Evolutionary conservation across 495 filamentous ascomycete species (phyloP), one percentile per base, ranked within the genome.

Genomic region (Hyaloscypha hepaticicola): DNA sequence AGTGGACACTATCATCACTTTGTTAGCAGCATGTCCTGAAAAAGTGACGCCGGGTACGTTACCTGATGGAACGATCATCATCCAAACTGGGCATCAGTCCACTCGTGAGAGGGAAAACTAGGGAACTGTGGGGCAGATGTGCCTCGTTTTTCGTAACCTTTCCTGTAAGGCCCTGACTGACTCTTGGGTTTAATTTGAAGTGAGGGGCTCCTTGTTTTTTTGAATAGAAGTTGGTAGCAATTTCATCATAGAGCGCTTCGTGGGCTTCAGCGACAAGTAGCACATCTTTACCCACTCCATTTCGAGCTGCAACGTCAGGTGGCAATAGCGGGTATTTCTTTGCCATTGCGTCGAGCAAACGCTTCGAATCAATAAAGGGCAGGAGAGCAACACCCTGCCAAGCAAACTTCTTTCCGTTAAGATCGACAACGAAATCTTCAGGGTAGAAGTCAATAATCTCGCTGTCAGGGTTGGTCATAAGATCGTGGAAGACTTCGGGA

Each of bases 381-480:
- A 99, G 84, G 29, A 98, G 78, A 25, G 90, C 91, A 49, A 98
- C 92, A 66, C 95, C 95, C 72, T 99, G 94, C 95, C 95, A 99
- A 2, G 92, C 90, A 76, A 96, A 96, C 73, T 98, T 99, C 80
- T 98, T 98, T 63, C 95, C 95, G 63, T 99, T 98, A 60, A 98
- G 76, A 72, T 99, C 95, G 60, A 97, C 82, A 3, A 88, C 84
- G 72, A 99, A 99, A 48, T 96, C 91, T 69, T 92, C 90, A 0
- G 96, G 96, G 69, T 99, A 99, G 77, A 98, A 99, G 69, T 99
- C 94, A 58, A 95, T 88, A 63, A 99, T 99, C 60, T 92, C 88
- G 72, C 91, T 96, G 38, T 96, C 85, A 21, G 87, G 80, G 5
- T 94, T 79, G 19, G 85, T 90, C 95, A 99, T 99, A 21, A 99